Base-by-base conservation (phyloP, 768 basidiomycete genomes). In the Holtermannia corniformis region DNA sequence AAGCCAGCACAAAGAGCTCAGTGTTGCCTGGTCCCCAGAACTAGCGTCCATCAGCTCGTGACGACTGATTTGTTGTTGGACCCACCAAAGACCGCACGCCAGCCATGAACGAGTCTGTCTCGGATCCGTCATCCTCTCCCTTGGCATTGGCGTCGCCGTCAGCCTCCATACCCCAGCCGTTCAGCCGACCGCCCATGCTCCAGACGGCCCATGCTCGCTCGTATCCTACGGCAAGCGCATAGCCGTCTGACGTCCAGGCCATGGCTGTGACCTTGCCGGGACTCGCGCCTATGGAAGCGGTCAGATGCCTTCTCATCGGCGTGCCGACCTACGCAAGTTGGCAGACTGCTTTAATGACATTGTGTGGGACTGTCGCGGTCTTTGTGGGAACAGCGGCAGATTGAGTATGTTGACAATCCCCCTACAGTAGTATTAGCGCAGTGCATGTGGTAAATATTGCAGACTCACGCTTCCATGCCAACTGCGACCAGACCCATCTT, bases 191-290 rank as follows among this genome's bases (percentile, higher is more conserved):
- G 12, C 87, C 86, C 11, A 90, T 82, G 65, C 85, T 90, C 74
- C 90, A 86, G 4, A 93, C 78, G 2, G 83, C 87, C 91, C 91
- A 97, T 5, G 89, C 92, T 49, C 79, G 73, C 56, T 82, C 78
- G 86, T 89, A 95, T 0, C 89, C 93, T 1, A 90, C 89, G 27
- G 91, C 92, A 11, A 99, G 76, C 4, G 87, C 88, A 72, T 91
- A 91, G 2, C 93, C 93, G 72, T 99, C 95, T 0, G 87, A 87
- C 47, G 87, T 92, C 93, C 92, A 96, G 61, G 89, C 82, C 70
- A 93, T 54, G n/a, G 53, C 43, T 1, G 53, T 63, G 20, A 73
- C 58, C n/a, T 37, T 43, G 2, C 70, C 68, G 0, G 65, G 64
- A 16, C 61, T 62, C 19, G 57, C 59, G 37, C 44, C 52, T 60